Conservation (phyloP, 495 filamentous ascomycete genomes). For the Aspergillus incahuasiensis region DNA sequence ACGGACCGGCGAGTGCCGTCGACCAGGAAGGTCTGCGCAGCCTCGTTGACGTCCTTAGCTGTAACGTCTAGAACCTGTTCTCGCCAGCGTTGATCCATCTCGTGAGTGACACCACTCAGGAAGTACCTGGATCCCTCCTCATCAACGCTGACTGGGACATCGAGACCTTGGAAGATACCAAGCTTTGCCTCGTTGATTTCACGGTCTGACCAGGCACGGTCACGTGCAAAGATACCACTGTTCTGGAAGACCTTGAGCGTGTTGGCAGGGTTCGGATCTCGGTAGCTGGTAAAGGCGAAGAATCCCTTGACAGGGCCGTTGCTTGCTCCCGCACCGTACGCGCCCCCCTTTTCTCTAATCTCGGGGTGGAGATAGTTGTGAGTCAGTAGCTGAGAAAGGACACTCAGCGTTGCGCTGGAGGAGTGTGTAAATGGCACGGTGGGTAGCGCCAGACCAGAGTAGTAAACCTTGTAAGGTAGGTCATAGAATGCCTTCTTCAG, state of each 20-base stretch:
- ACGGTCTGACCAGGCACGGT: conserved; percentile 76
- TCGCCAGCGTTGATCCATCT: conserved; percentile 83
- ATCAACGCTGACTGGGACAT: conserved; percentile 84
- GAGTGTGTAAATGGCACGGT: conserved; percentile 81
- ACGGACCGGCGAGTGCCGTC: conserved; percentile 52
- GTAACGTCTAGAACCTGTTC: conserved; percentile 86
- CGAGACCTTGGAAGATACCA: conserved; percentile 91
- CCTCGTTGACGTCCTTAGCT: conserved; percentile 71
- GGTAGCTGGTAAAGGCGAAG: conserved; percentile 93
- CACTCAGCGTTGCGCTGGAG: conserved; percentile 71
- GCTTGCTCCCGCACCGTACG: conserved; percentile 90
- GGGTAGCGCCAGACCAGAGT: conserved; percentile 72
- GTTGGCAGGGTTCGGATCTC: conserved; percentile 93
- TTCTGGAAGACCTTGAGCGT: conserved; percentile 78
- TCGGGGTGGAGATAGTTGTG: conserved; percentile 97
- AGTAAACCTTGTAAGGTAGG: conserved; percentile 95
- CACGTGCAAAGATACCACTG: conserved; percentile 77
- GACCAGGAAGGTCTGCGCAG: conserved; percentile 76
- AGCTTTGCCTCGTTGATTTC: conserved; percentile 96
- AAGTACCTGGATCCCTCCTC: conserved; percentile 83
- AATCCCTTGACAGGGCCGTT: conserved; percentile 71
- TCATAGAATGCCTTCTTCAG: conserved; percentile 80
- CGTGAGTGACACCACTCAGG: conserved; percentile 75
- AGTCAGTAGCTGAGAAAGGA: conserved; percentile 89
- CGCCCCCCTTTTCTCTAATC: conserved; percentile 95